Base-by-base conservation (phyloP, 176 grass and related monocot genomes). In the Leersia perrieri region DNA sequence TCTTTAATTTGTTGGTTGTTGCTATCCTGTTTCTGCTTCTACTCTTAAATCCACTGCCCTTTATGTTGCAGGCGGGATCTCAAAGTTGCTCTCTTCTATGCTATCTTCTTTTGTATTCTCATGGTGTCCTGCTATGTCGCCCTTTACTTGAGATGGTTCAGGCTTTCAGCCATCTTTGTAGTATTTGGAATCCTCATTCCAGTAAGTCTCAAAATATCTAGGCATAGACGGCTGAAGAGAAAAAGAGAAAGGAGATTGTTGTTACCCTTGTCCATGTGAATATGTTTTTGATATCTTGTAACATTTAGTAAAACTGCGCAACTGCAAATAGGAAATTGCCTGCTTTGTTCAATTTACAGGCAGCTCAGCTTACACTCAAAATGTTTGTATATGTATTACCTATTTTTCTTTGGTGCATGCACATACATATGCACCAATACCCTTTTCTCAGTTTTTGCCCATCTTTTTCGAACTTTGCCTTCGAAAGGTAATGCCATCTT, bases 251-350 rank as follows among this genome's bases (percentile, higher is more conserved):
- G 90, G 61, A 94, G 90, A 94, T 83, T 92, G 74, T 74, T 92
- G 80, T 90, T 98, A 77, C 95, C 95, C 72, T 82, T 98, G 63
- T 98, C 95, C 32, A 91, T 94, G 92, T 98, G 90, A 92, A 98
- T 92, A 92, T 91, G 15, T 82, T 73, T 57, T 75, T 26, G 27
- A 76, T 60, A 67, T 33, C 34, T 49, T 85, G 84, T 91, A 88
- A 76, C 76, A 88, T 85, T 32, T 71, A 88, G 81, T 84, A 61
- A 75, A 91, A 51, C 76, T 70, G 20, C 23, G 38, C 85, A 84
- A 82, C 70, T 82, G 71, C 75, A 88, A 42, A 76, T 74, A 88
- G 82, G 76, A 84, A 88, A 78, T 80, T 49, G 23, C 7, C 20
- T 28, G 44, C 40, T 76, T 81, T 72, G 76, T 82, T 85, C 33